These are phyloP conservation scores for Scopulariopsis brevicaulis DNA, from an alignment of 2,329 filamentous ascomycete species.

Conservation along the genomic window DNA sequence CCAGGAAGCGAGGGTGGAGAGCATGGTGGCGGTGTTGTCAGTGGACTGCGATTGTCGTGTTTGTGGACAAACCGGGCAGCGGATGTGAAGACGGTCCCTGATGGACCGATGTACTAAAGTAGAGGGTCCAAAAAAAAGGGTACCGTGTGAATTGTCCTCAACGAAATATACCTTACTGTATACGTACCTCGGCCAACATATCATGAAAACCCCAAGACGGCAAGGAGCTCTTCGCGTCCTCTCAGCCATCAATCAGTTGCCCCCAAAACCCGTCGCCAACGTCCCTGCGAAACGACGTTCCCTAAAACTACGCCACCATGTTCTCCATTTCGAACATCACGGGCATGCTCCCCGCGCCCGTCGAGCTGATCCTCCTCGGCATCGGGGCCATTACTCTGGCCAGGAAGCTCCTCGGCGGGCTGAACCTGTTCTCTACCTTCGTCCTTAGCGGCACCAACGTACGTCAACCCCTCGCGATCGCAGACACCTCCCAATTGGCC, in stretches of 20 bases:
- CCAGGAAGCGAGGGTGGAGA: constrained; percentile 4
- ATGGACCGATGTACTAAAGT: too few relatives aligned
- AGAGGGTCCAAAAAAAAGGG: too few relatives aligned
- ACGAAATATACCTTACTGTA: too few relatives aligned
- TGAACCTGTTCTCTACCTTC: not conserved
- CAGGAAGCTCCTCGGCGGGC: not conserved
- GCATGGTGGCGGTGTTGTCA: not conserved
- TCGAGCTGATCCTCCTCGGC: not conserved
- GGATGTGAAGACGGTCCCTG: not conserved
- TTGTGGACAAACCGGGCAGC: not conserved
- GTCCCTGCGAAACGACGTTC: not conserved
- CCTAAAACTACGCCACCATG: not conserved
- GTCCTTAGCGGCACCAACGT: constrained; percentile 53
- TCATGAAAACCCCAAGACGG: too few relatives aligned
- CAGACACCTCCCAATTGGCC: not conserved
- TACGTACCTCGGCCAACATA: too few relatives aligned
- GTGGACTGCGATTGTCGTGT: not conserved
- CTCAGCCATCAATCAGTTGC: too few relatives aligned
- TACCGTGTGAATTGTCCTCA: too few relatives aligned
- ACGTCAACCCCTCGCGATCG: constrained; percentile 16
- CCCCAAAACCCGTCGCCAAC: too few relatives aligned
- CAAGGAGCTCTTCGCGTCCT: too few relatives aligned
- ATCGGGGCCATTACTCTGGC: not conserved
- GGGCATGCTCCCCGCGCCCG: not conserved
- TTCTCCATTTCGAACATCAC: not conserved